A percentile compares a stretch with the other conserved stretches of the same genome.
These are phyloP conservation scores for Pseudozyma flocculosa DNA, from an alignment of 1,284 basidiomycete genomes.

Conservation along the genomic window DNA sequence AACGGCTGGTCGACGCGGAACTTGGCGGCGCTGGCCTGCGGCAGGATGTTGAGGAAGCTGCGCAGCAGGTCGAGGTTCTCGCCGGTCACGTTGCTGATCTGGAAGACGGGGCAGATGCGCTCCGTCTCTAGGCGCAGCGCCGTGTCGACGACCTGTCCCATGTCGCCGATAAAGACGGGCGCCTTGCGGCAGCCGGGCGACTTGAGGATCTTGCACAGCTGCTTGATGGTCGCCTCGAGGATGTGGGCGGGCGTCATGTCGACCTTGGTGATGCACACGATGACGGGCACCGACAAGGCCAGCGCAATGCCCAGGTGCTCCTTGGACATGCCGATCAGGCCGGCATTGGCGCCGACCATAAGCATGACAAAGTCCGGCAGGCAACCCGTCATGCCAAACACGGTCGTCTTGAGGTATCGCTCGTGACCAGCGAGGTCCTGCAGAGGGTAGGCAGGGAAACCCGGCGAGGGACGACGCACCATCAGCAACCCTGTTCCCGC, in stretches of 20 bases:
- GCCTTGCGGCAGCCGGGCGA: conserved; percentile 77
- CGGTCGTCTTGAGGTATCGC: conserved; percentile 73
- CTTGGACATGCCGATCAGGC: conserved; percentile 94
- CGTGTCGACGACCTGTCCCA: conserved; percentile 40
- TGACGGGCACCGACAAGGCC: conserved; percentile 87
- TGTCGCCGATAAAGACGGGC: conserved; percentile 44
- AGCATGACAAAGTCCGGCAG: conserved; percentile 93
- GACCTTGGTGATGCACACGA: conserved; percentile 94
- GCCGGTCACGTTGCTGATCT: conserved; percentile 92
- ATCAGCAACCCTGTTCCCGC: too few species aligned
- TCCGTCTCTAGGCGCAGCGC: conserved; percentile 47
- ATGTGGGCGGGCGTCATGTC: conserved; percentile 97
- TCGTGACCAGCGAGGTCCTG: conserved; percentile 52
- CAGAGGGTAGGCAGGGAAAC: conserved; percentile 13
- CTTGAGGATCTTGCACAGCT: conserved; percentile 87
- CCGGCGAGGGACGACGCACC: not conserved
- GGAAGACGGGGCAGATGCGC: conserved; percentile 85
- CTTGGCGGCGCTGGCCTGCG: conserved; percentile 47
- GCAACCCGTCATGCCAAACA: conserved; percentile 91
- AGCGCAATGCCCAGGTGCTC: conserved; percentile 87
- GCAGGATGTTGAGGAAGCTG: conserved; percentile 58
- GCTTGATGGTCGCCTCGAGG: conserved; percentile 83
- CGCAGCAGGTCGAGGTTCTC: conserved; percentile 72
- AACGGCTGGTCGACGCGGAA: conserved; percentile 69
- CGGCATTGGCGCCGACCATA: conserved; percentile 93